Percentiles rank a stretch among this genome's conserved stretches.
These are phyloP conservation scores for Falciphora oryzae DNA, from an alignment of 2,329 filamentous ascomycete species.

Conservation along the genomic window DNA sequence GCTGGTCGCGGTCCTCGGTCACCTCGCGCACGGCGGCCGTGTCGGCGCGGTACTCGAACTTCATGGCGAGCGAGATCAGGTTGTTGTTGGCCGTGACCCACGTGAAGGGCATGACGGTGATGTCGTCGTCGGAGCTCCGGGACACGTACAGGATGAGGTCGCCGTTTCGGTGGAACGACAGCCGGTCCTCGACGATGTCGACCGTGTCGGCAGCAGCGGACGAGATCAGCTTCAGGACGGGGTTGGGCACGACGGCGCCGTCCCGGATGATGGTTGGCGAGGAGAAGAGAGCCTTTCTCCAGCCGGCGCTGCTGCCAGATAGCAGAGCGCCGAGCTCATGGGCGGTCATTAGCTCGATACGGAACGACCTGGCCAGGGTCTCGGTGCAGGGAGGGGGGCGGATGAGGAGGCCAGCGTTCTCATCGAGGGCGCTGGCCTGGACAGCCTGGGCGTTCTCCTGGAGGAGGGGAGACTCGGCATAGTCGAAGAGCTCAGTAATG, in stretches of 20 bases:
- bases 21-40: conserved; percentile 92
- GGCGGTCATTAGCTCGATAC: conserved; percentile 69
- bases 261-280: conserved; percentile 92
- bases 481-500: conserved; percentile 95
- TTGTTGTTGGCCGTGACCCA: conserved; percentile 80
- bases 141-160: conserved; percentile 85
- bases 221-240: conserved; percentile 80
- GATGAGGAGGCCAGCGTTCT: conserved; percentile 86
- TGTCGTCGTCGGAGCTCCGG: conserved; percentile 63
- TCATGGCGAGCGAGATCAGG: conserved; percentile 72
- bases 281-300: conserved; percentile 90
- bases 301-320: conserved; percentile 79
- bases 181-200: conserved; percentile 83
- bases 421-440: conserved; percentile 55
- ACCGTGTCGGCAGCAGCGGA: conserved; percentile 77
- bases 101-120: conserved; percentile 86
- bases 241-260: conserved; percentile 95
- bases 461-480: conserved; percentile 89
- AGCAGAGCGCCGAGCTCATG: conserved; percentile 82
- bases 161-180: conserved; percentile 76
- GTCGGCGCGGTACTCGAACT: conserved; percentile 91
- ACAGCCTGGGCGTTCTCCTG: conserved; percentile 90
- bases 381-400: conserved; percentile 66
- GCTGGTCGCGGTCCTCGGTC: conserved; percentile 92
- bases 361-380: conserved; percentile 65